These are phyloP conservation scores for Fraxinus albicans DNA, from an alignment of 305 asterid species.

Conservation along the genomic window DNA sequence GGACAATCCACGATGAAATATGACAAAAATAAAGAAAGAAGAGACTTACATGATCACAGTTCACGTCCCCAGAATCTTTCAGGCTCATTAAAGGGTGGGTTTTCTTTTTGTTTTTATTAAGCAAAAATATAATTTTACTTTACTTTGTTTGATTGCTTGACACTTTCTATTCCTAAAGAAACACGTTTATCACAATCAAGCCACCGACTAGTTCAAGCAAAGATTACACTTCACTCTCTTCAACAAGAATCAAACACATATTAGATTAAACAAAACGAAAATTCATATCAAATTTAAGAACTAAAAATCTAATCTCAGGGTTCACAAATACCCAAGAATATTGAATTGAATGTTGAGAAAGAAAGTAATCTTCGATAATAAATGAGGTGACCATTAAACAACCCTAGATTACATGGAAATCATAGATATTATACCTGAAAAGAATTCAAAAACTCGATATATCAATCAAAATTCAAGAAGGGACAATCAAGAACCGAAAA, in stretches of 20 bases:
- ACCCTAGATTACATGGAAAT: not conserved
- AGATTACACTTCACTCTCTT: conserved; percentile 22
- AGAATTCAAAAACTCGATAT: not conserved
- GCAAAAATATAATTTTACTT: conserved; percentile 4
- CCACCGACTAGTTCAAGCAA: conserved; percentile 34
- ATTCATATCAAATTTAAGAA: not conserved
- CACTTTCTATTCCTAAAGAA: conserved; percentile 22
- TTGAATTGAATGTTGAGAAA: not conserved
- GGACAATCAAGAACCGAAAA: not conserved
- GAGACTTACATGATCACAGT: conserved; percentile 6
- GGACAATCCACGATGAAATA: not conserved
- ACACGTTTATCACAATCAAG: conserved; percentile 29
- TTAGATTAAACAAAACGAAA: not conserved
- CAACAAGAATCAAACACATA: conserved; percentile 27
- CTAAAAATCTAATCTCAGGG: not conserved
- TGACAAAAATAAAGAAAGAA: not conserved
- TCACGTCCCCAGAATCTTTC: not conserved
- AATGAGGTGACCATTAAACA: not conserved
- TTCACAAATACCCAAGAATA: not conserved
- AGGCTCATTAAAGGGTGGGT: not conserved
- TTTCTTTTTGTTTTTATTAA: conserved; percentile 7
- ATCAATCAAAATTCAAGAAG: not conserved
- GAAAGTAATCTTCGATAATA: not conserved
- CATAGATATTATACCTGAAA: not conserved
- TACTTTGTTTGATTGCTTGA: conserved; percentile 37